Evolutionary conservation across 495 filamentous ascomycete genomes (phyloP), one percentile per base, ranked within the genome.

Genomic region (Penicillium verhagenii): DNA sequence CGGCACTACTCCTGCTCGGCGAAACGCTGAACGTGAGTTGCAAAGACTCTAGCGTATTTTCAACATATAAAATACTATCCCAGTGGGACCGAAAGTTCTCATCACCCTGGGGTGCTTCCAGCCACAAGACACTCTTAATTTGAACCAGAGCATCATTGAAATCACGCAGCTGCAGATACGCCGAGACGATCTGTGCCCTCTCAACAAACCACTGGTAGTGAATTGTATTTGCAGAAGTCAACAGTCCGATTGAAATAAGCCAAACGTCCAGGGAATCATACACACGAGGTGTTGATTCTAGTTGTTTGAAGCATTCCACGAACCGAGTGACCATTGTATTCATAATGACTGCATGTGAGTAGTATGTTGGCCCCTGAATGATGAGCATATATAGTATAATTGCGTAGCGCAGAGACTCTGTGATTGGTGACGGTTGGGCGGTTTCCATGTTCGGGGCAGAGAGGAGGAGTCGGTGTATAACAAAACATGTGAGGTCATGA

Each of bases 401-500:
- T 20, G 64, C 70, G 55, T 72, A 77, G n/a, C 74, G 75, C 29
- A 80, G 53, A 50, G 67, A 73, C 59, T 81, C 73, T 0, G 73
- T 70, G 6, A 68, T 54, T 0, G 71, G 55, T 26, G 70, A 67
- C 21, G 44, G 10, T 2, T 20, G 23, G n/a, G 53, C 1, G 6
- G 45, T 24, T 11, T 24, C n/a, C 2, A 58, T 10, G 9, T 24
- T 47, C 3, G 68, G 52, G n/a, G 61, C 42, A 11, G 63, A 53
- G 13, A 67, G 68, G 6, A 81, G 48, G 14, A 82, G 70, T 35
- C 72, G 68, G 40, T 80, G 78, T 11, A 80, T 55, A 37, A 76
- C 75, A 54, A 74, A 79, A 37, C 73, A 78, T 5, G 76, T 75
- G 7, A 82, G 64, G 49, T 82, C 78, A 49, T 81, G 77, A 16